Conservation (phyloP, 2,329 filamentous ascomycete genomes). For the Alternaria sp. region DNA sequence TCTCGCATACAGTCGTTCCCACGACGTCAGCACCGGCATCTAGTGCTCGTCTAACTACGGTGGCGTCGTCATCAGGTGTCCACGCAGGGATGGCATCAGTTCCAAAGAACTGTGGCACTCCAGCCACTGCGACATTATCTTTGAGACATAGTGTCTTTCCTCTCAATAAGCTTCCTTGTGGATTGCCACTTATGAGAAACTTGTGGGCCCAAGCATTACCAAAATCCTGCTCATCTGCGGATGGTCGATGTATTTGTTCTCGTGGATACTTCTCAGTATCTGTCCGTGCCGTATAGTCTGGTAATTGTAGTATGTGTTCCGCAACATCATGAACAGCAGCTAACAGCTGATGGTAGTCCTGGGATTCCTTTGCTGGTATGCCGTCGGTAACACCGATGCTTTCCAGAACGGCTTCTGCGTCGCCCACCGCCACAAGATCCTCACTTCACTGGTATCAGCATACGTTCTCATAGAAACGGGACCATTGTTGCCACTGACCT, state of each 20-base stretch:
- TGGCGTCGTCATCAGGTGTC: slow-evolving; percentile 63
- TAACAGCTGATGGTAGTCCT: slow-evolving; percentile 59
- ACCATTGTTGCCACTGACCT: slow-evolving; percentile 22
- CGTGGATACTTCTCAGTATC: slow-evolving; percentile 58
- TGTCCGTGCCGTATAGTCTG: slow-evolving; percentile 58
- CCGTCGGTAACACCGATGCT: slow-evolving; percentile 36
- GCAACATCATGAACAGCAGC: slow-evolving; percentile 64
- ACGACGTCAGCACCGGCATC: slow-evolving; percentile 62
- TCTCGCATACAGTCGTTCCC: slow-evolving; percentile 64
- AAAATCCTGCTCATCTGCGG: slow-evolving; percentile 41
- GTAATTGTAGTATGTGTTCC: slow-evolving; percentile 54
- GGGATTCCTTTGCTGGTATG: slow-evolving; percentile 50
- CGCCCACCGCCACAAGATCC: slow-evolving; percentile 33
- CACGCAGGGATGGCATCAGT: slow-evolving; percentile 60
- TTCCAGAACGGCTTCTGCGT: slow-evolving; percentile 32
- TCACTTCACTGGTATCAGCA: slow-evolving; percentile 24
- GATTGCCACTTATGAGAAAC: slow-evolving; percentile 55
- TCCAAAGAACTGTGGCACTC: slow-evolving; percentile 63
- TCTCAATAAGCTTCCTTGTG: slow-evolving; percentile 22
- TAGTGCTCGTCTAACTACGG: slow-evolving; percentile 61
- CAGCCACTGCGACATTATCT: slow-evolving; percentile 64
- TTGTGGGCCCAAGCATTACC: slow-evolving; percentile 63
- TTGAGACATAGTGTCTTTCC: slow-evolving; percentile 63
- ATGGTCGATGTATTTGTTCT: slow-evolving; percentile 54
- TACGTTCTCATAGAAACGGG: no score